Conservation (phyloP, 805 yeast genomes). For the Nadsonia fulvescens region DNA sequence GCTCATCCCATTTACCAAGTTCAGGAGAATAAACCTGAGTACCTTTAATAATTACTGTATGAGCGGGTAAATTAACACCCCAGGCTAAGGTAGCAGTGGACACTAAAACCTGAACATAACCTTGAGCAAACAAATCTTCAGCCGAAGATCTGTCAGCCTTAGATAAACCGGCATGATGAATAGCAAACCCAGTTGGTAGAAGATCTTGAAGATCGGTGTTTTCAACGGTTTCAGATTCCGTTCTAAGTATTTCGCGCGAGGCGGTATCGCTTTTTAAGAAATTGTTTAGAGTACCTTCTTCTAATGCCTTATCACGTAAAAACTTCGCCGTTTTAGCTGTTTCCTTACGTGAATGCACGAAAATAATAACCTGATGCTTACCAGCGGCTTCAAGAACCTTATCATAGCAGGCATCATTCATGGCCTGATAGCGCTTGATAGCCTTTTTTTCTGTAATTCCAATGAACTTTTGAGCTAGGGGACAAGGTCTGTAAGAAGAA, state of each 20-base stretch:
- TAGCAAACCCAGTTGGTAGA: constrained; percentile 58
- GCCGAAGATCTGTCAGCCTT: constrained; percentile 56
- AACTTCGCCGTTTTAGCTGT: constrained; percentile 70
- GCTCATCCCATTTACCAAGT: constrained; percentile 70
- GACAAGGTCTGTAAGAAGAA: constrained; percentile 77
- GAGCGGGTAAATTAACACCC: constrained; percentile 95
- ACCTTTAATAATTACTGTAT: constrained; percentile 83
- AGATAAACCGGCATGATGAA: constrained; percentile 82
- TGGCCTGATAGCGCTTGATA: constrained; percentile 56
- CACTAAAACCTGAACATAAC: constrained; percentile 64
- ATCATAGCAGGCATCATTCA: constrained; percentile 83
- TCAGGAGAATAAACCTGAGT: constrained; percentile 89
- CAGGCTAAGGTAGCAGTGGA: constrained; percentile 91
- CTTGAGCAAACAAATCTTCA: constrained; percentile 79
- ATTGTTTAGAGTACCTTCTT: constrained; percentile 30
- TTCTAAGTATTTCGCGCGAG: constrained; percentile 46
- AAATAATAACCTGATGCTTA: constrained; percentile 66
- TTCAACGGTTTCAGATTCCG: constrained; percentile 41
- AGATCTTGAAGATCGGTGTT: constrained; percentile 39
- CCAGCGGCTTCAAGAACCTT: constrained; percentile 46
- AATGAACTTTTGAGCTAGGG: constrained; percentile 70
- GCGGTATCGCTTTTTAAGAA: constrained; percentile 21
- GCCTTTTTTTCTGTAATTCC: constrained; percentile 78
- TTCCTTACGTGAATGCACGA: constrained; percentile 89
- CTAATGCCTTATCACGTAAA: constrained; percentile 43